These are phyloP conservation scores for Boechera divaricarpa DNA, from an alignment of 345 rosid species.

Conservation along the genomic window DNA sequence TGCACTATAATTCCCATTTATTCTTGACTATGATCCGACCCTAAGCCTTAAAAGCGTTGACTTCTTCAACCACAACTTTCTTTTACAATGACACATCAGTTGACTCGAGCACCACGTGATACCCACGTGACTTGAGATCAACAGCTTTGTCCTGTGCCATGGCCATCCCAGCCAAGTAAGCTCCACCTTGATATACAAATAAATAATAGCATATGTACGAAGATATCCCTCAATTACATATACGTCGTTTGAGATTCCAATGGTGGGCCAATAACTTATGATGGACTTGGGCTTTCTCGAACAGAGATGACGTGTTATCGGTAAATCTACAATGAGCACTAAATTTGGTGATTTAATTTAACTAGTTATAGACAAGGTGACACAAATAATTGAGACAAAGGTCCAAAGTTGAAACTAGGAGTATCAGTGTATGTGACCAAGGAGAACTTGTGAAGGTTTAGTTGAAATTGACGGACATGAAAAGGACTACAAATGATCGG, in stretches of 20 bases:
- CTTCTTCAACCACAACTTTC: slow-evolving; percentile 69
- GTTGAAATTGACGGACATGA: neutral
- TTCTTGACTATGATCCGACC: no score
- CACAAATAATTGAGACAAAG: neutral
- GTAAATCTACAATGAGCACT: no score
- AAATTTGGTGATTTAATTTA: no score
- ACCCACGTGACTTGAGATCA: slow-evolving; percentile 64
- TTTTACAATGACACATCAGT: slow-evolving; percentile 67
- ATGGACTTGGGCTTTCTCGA: slow-evolving; percentile 9
- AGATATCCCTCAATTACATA: no score
- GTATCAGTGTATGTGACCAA: neutral
- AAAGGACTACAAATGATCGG: neutral
- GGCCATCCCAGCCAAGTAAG: slow-evolving; percentile 69
- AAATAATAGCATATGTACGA: no score
- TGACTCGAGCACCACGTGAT: slow-evolving; percentile 66
- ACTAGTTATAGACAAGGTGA: neutral
- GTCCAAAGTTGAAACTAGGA: neutral
- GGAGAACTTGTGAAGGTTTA: neutral
- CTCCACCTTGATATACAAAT: slow-evolving; percentile 43
- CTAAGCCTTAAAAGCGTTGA: slow-evolving; percentile 53
- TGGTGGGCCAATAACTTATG: no score
- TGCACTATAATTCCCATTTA: neutral
- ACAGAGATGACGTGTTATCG: neutral
- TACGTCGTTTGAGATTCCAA: no score
- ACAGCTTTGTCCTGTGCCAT: slow-evolving; percentile 64